Evolutionary conservation across 2,329 filamentous ascomycete genomes (phyloP), one percentile per base, ranked within the genome.

Genomic region (Penicillium olsonii): DNA sequence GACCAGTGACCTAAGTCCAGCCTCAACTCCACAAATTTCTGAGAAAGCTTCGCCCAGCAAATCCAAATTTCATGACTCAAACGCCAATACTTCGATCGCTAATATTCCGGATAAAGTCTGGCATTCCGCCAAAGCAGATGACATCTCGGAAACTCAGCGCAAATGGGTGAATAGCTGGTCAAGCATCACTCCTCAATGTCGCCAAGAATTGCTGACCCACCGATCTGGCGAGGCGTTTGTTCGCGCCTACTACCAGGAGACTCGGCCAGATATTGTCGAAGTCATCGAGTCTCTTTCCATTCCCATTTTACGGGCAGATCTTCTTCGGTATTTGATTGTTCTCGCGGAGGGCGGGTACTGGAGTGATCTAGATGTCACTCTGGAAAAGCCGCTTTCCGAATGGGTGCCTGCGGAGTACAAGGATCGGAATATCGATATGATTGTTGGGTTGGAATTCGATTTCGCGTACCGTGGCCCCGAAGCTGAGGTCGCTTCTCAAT

Each of bases 291-390:
- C 55, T 0, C 54, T 75, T n/a, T 49, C 59, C 2, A 60, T 73
- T 9, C 66, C 69, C 0, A 75, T 75, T 31, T 54, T 75, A 15
- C 67, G 68, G 47, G 73, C 72, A 4, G 74, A 76, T 51, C 61
- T 75, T n/a, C 60, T 76, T 5, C 69, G 73, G 5, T 74, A 75
- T 42, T 53, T 76, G 5, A 60, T 75, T n/a, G 54, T 75, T 0
- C 69, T 67, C 41, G 59, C 66, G 3, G 58, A 75, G 40, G 74
- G 73, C 1, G 74, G 74, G 1, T 61, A 73, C n/a, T 76, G 69
- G 66, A 69, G 62, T 22, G 74, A 76, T 37, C 56, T 75, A 8
- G 72, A 76, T 48, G 64, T 71, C 5, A 54, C 54, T 3, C 71
- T 67, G 47, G 62, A 69, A 44, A 61, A 55, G 22, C 54, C 64